Conservation (phyloP, 1,284 basidiomycete genomes). For the Naganishia sp. region DNA sequence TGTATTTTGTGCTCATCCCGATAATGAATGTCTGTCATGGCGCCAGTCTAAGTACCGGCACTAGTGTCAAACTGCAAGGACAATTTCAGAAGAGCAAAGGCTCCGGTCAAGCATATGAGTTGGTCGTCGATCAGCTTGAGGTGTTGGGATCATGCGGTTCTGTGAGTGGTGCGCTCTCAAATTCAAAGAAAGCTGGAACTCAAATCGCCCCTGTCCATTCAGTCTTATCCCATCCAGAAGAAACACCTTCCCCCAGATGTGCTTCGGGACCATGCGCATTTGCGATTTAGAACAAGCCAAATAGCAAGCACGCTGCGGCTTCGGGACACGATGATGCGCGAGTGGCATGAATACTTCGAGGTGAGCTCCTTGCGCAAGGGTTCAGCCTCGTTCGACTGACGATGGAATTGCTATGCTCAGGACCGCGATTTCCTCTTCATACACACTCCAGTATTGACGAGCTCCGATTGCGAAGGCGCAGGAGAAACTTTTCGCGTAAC, state of each 20-base stretch:
- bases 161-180: slow-evolving; percentile 54
- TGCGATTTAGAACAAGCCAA: slow-evolving; percentile 73
- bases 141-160: slow-evolving; percentile 75
- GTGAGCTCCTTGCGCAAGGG: slow-evolving; percentile 55
- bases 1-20: too few relatives aligned
- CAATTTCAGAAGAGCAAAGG: slow-evolving; percentile 67
- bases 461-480: slow-evolving; percentile 94
- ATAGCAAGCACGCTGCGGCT: slow-evolving; percentile 74
- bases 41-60: slow-evolving; percentile 56
- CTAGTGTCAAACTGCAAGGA: slow-evolving; percentile 70
- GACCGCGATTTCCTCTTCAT: slow-evolving; percentile 73
- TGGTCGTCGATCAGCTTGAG: slow-evolving; percentile 66
- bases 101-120: slow-evolving; percentile 69
- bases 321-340: slow-evolving; percentile 63
- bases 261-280: slow-evolving; percentile 76
- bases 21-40: neutral
- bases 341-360: slow-evolving; percentile 66
- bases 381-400: neutral
- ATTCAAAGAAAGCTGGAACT: neutral
- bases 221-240: slow-evolving; percentile 86
- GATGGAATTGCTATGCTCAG: slow-evolving; percentile 51
- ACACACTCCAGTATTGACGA: slow-evolving; percentile 85
- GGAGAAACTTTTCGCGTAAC: slow-evolving; percentile 83
- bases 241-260: slow-evolving; percentile 72
- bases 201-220: neutral